A percentile compares a stretch with the other conserved stretches of the same genome.
These are phyloP conservation scores for Cadophora gregata DNA, from an alignment of 2,329 filamentous ascomycete species.

Conservation along the genomic window DNA sequence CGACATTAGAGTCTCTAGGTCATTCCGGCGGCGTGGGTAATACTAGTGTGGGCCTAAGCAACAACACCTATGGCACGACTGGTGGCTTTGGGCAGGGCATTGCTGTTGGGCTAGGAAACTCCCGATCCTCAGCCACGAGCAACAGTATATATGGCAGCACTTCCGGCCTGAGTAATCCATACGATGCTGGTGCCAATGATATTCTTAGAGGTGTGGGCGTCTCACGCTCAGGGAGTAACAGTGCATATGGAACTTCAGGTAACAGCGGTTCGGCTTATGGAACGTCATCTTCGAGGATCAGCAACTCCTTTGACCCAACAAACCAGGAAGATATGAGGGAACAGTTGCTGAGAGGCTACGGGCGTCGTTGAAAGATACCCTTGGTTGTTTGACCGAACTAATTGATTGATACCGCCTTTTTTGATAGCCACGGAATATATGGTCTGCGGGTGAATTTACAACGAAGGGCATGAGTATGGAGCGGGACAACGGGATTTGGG, in stretches of 20 bases:
- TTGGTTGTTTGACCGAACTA: neutral
- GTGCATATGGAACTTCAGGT: conserved; percentile 26
- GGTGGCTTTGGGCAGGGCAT: conserved; percentile 33
- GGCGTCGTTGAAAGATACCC: conserved; percentile 30
- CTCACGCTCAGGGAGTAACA: conserved; percentile 23
- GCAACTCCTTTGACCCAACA: conserved; percentile 30
- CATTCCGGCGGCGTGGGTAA: conserved; percentile 34
- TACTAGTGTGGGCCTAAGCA: conserved; percentile 29
- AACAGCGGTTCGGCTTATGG: neutral
- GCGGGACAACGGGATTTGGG: neutral
- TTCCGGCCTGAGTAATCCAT: conserved; percentile 33
- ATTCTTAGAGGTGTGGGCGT: conserved; percentile 31
- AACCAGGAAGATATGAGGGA: conserved; percentile 39
- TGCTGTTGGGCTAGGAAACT: conserved; percentile 30
- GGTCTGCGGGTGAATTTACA: neutral
- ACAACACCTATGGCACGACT: conserved; percentile 18
- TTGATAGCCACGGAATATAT: neutral
- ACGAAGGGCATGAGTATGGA: neutral
- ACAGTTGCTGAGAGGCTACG: conserved; percentile 35
- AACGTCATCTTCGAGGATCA: conserved; percentile 23
- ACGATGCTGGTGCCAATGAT: conserved; percentile 33
- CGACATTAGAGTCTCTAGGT: conserved; percentile 41
- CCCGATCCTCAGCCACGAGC: conserved; percentile 33
- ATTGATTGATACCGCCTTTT: conserved; percentile 20
- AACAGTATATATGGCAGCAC: conserved; percentile 36